Evolutionary conservation across 441 rosid genomes (phyloP), one percentile per base, ranked within the genome.

Genomic region (Gossypium lobatum): DNA sequence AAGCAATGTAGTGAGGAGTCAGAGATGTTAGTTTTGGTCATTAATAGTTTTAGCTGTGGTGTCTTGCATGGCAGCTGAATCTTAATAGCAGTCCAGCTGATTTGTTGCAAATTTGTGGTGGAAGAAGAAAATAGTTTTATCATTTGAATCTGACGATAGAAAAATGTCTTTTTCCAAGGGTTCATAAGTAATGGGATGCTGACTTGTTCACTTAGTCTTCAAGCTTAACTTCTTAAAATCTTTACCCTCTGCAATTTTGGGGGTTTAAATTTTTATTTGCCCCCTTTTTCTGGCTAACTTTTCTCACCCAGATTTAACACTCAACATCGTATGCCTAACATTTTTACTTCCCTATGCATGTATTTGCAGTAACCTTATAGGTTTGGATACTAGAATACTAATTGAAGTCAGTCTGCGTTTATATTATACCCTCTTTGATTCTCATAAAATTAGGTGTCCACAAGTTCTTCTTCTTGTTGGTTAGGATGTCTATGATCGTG

Each of bases 401-500:
- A 28, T 26, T 61, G 46, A 50, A 59, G 62, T 7, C 11, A 25
- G 46, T 64, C n/a, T 53, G 46, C 67, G 21, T 17, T 55, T 71
- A 58, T 54, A 2, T 13, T 65, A 21, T 59, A 10, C 54, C 21
- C 37, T 54, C 28, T 73, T 75, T 64, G 70, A 67, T 75, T 73
- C 77, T 78, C 45, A 69, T 79, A 20, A 68, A 52, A 17, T 52
- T 68, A 1, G 2, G 71, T 8, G 77, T 34, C 39, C 75, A 70
- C 64, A 64, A 60, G 28, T 25, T 75, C 75, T 37, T 66, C 34
- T 83, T 39, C 50, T 39, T 60, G 68, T 78, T 83, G 79, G 77
- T 63, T 79, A 95, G 99, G 93, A 86, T 71, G 72, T 95, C 59
- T 91, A 88, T 77, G 91, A 86, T 83, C 87, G 76, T 52, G 34